phyloP scores from a whole-genome alignment of 148 eudicot species.

The Hydrangea macrophylla region DNA sequence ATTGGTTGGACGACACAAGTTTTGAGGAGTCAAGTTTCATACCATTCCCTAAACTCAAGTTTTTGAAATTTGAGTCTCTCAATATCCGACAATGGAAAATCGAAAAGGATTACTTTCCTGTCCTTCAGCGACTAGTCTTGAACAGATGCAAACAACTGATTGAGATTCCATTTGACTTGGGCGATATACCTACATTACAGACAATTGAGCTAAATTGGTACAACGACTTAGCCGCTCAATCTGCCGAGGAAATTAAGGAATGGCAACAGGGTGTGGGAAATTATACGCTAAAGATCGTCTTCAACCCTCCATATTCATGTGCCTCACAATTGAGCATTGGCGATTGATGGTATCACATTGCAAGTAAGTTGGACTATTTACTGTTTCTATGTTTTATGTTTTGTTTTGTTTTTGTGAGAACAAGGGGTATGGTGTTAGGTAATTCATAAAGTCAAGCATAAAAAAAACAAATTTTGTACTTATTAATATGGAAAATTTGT shows the following conservation, averaged over 20 bases:
- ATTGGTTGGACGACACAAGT: too few species aligned
- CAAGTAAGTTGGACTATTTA: too few species aligned
- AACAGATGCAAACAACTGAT: neutral
- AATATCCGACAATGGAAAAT: neutral
- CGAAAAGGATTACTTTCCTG: neutral
- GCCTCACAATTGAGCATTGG: too few species aligned
- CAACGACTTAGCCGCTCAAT: neutral
- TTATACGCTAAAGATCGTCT: neutral
- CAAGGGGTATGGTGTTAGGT: too few species aligned
- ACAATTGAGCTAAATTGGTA: neutral
- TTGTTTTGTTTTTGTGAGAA: too few species aligned
- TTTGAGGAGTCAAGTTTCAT: neutral
- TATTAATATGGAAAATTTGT: too few species aligned
- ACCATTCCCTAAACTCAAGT: slow-evolving; percentile 3
- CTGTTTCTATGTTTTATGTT: too few species aligned
- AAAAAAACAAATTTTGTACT: too few species aligned
- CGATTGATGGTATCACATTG: too few species aligned
- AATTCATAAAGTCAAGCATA: too few species aligned
- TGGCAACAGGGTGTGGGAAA: neutral
- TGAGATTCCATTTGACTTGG: neutral
- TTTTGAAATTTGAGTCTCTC: slow-evolving; percentile 1
- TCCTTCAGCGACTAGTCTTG: slow-evolving; percentile 1
- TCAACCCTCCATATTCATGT: too few species aligned
- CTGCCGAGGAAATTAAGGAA: slow-evolving; percentile 1
- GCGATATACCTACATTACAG: neutral